phyloP scores from a whole-genome alignment of 2,329 filamentous ascomycete species.

The Ophiosphaerella korrae region DNA sequence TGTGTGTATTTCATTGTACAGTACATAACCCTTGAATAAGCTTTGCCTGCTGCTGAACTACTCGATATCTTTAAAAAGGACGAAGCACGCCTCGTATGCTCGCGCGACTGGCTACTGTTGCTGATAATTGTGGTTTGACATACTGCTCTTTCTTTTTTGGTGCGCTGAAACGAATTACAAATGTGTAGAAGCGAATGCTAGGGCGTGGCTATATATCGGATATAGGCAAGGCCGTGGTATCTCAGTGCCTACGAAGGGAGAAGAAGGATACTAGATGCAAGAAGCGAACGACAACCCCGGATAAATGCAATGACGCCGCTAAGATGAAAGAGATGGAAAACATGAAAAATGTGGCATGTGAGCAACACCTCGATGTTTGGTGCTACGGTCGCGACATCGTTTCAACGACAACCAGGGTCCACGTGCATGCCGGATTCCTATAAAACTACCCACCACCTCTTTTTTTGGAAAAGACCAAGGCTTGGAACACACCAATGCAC shows the following conservation, averaged over 20 bases:
- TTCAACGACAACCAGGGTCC: too few species aligned
- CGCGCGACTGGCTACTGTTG: too few species aligned
- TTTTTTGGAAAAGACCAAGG: not conserved
- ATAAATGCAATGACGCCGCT: conserved; percentile 6
- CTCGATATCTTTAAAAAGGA: too few species aligned
- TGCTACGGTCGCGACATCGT: too few species aligned
- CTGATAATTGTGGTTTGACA: too few species aligned
- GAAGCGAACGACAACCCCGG: conserved; percentile 2
- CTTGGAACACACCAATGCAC: too few species aligned
- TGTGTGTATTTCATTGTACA: not conserved
- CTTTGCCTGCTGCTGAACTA: too few species aligned
- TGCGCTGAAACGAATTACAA: too few species aligned
- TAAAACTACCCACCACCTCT: too few species aligned
- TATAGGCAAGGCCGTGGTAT: not conserved
- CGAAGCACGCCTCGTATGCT: too few species aligned
- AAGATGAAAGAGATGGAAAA: not conserved
- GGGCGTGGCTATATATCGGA: not conserved
- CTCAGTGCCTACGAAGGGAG: not conserved
- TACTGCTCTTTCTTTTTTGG: too few species aligned
- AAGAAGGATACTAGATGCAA: not conserved
- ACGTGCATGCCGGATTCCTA: too few species aligned
- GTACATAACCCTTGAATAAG: not conserved
- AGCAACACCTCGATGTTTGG: not conserved
- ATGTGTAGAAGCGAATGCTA: not conserved
- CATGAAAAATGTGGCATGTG: not conserved